These are phyloP conservation scores for Mortierella hygrophila DNA, from an alignment of 192 early-diverging fungal genomes.

Conservation along the genomic window DNA sequence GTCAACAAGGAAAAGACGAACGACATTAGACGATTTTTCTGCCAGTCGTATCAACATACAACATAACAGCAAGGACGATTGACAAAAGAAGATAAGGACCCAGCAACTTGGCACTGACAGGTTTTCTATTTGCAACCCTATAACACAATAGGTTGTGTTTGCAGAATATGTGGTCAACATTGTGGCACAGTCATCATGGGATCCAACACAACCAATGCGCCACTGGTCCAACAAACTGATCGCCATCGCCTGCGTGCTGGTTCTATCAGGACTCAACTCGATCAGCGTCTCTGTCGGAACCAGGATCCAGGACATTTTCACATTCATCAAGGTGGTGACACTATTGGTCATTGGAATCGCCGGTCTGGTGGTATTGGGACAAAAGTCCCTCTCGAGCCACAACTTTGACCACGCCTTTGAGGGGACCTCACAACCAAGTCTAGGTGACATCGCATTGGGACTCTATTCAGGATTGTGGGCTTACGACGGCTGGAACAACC, in stretches of 20 bases:
- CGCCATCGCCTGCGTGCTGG: constrained; percentile 69
- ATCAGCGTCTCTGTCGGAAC: constrained; percentile 74
- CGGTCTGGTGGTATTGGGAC: constrained; percentile 75
- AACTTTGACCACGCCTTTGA: constrained; percentile 72
- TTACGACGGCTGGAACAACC: constrained; percentile 78
- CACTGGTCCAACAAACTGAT: constrained; percentile 65
- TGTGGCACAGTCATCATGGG: constrained; percentile 67
- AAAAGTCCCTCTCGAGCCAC: constrained; percentile 65
- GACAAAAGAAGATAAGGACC: neutral
- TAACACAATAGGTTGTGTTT: constrained; percentile 63
- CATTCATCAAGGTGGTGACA: constrained; percentile 77
- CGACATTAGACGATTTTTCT: neutral
- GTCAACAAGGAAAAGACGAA: neutral
- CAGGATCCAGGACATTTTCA: constrained; percentile 79
- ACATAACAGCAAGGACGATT: neutral
- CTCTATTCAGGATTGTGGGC: constrained; percentile 78
- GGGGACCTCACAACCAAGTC: constrained; percentile 63
- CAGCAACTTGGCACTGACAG: neutral
- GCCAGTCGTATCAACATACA: neutral
- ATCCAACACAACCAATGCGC: constrained; percentile 50
- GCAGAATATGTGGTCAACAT: constrained; percentile 84
- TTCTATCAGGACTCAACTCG: constrained; percentile 76
- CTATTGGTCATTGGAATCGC: constrained; percentile 75
- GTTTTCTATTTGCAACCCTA: neutral
- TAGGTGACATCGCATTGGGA: constrained; percentile 80